These are phyloP conservation scores for Yarrowia sp. DNA, from an alignment of 805 yeast species.

Conservation along the genomic window DNA sequence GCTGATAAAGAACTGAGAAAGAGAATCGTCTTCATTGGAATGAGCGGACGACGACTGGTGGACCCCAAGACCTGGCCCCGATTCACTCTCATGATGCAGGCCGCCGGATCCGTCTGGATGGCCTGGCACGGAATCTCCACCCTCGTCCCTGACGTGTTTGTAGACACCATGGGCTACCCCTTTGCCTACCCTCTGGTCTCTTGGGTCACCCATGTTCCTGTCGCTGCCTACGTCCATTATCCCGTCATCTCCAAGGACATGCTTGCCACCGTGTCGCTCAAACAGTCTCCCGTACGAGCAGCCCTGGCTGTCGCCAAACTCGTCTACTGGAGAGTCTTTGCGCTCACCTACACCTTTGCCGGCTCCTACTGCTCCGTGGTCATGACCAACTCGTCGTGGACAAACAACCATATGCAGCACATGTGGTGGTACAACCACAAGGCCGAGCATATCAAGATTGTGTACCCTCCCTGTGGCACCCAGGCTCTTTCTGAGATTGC, in stretches of 20 bases:
- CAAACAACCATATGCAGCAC: constrained; percentile 62
- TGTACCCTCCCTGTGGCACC: constrained; percentile 90
- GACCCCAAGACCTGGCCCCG: constrained; percentile 71
- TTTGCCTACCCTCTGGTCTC: constrained; percentile 70
- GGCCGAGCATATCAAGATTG: constrained; percentile 43
- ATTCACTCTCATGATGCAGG: constrained; percentile 83
- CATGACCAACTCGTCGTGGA: constrained; percentile 89
- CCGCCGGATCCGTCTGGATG: constrained; percentile 69
- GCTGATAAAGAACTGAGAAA: constrained; percentile 46
- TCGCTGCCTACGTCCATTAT: constrained; percentile 87
- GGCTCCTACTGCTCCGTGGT: constrained; percentile 67
- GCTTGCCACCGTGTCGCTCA: constrained; percentile 55
- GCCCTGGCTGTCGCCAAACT: constrained; percentile 29
- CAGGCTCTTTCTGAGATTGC: constrained; percentile 45
- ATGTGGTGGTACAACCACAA: constrained; percentile 56
- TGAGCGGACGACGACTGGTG: constrained; percentile 56
- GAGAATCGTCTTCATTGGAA: constrained; percentile 60
- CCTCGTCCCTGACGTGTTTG: constrained; percentile 80
- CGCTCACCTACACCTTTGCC: constrained; percentile 58
- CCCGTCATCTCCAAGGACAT: constrained; percentile 88
- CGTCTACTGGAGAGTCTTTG: constrained; percentile 67
- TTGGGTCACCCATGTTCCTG: constrained; percentile 61
- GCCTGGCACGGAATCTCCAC: constrained; percentile 65
- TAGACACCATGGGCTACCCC: constrained; percentile 94
- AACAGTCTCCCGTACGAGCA: constrained; percentile 33